Evolutionary conservation across 2,329 filamentous ascomycete species (phyloP).

Genomic region (Blastomyces emzantsi): DNA sequence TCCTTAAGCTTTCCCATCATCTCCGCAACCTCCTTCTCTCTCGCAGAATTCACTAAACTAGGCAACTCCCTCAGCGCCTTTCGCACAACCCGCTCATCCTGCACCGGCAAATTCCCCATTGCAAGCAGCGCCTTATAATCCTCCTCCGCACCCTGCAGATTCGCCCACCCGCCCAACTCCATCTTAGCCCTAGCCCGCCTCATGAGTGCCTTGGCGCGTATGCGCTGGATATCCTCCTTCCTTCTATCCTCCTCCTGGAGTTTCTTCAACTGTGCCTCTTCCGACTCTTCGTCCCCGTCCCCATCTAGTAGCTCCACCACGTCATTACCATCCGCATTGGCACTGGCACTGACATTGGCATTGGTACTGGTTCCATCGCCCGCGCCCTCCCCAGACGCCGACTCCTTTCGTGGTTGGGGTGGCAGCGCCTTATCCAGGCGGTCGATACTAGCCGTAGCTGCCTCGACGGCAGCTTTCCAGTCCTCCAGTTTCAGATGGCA

Average conservation of each 20-base stretch:
- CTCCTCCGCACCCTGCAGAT: constrained; percentile 64
- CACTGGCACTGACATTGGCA: constrained; percentile 11
- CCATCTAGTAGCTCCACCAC: constrained; percentile 44
- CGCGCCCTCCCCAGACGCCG: constrained; percentile 19
- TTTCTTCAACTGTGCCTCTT: constrained; percentile 36
- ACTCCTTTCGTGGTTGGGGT: constrained; percentile 22
- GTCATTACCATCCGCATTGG: constrained; percentile 16
- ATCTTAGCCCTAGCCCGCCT: constrained; percentile 65
- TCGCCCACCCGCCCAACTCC: constrained; percentile 67
- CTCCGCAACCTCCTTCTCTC: constrained; percentile 81
- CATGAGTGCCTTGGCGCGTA: constrained; percentile 74
- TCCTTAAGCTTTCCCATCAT: constrained; percentile 97
- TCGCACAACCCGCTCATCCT: constrained; percentile 60
- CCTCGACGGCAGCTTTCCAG: constrained; percentile 73
- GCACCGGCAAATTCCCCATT: constrained; percentile 49
- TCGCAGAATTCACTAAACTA: constrained; percentile 61
- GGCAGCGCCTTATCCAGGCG: constrained; percentile 56
- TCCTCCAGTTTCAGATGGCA: constrained; percentile 77
- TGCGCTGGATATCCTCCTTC: constrained; percentile 59
- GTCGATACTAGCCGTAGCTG: constrained; percentile 64
- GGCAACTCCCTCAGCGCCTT: constrained; percentile 59
- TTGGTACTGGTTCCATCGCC: constrained; percentile 12
- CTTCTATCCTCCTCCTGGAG: constrained; percentile 40
- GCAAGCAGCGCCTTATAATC: constrained; percentile 67
- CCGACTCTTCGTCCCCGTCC: constrained; percentile 31